Evolutionary conservation across 768 basidiomycete genomes (phyloP).

Genomic region (Termitomyces sp.): DNA sequence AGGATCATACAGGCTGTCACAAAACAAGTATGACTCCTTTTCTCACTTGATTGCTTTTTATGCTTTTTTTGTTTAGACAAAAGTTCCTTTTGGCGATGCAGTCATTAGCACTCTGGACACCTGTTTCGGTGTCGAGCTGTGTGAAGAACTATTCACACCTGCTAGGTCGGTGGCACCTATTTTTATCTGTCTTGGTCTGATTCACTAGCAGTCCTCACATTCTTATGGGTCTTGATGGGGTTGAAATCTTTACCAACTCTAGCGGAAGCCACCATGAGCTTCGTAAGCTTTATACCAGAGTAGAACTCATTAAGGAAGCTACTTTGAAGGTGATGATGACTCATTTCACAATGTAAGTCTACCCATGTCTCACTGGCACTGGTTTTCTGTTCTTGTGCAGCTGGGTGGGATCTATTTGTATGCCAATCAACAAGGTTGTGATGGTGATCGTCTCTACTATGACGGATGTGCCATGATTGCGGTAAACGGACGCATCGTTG

Average conservation of each 20-base stretch:
- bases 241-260: conserved; percentile 98
- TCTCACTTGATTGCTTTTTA: neutral
- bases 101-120: conserved; percentile 92
- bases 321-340: conserved; percentile 75
- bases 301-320: conserved; percentile 96
- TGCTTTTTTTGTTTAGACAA: conserved; percentile 42
- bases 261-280: conserved; percentile 98
- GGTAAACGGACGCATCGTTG: conserved; percentile 86
- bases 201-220: conserved; percentile 82
- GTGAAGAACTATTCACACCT: conserved; percentile 97
- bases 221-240: conserved; percentile 95
- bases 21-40: conserved; percentile 56
- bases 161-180: conserved; percentile 64
- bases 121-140: conserved; percentile 94
- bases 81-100: conserved; percentile 94
- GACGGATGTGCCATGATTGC: conserved; percentile 97
- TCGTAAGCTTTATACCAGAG: conserved; percentile 86
- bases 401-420: conserved; percentile 96
- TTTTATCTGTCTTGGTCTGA: neutral
- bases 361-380: neutral
- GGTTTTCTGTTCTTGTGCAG: conserved; percentile 33
- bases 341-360: neutral
- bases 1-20: conserved; percentile 86
- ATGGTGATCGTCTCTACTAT: conserved; percentile 96
- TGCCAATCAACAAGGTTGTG: conserved; percentile 98